Conservation (phyloP, 1,139 yeast genomes). For the Debaryomycetaceae sp. region DNA sequence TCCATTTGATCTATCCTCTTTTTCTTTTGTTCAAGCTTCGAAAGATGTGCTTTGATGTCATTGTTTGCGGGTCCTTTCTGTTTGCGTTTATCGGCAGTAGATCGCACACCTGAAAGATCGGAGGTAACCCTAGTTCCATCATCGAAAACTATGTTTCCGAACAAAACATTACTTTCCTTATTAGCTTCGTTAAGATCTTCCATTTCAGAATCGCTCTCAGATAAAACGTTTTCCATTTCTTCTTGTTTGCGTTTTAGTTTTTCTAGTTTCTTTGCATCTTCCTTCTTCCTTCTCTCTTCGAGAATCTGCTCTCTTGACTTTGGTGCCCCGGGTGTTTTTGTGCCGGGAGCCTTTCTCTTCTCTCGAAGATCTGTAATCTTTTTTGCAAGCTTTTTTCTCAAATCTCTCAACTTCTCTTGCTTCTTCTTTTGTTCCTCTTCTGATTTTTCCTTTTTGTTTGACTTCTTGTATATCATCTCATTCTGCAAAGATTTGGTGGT, state of each 20-base stretch:
- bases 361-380: slow-evolving; percentile 70
- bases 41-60: slow-evolving; percentile 81
- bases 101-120: slow-evolving; percentile 60
- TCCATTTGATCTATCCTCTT: slow-evolving; percentile 57
- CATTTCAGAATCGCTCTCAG: slow-evolving; percentile 33
- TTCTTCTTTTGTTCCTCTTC: slow-evolving; percentile 48
- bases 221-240: slow-evolving; percentile 31
- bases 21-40: slow-evolving; percentile 70
- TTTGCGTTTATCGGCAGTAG: slow-evolving; percentile 46
- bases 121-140: slow-evolving; percentile 84
- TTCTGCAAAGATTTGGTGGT: slow-evolving; percentile 8
- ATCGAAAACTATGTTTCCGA: slow-evolving; percentile 76
- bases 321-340: slow-evolving; percentile 76
- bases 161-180: slow-evolving; percentile 52
- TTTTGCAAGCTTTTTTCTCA: slow-evolving; percentile 68
- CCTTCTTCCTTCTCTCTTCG: slow-evolving; percentile 50
- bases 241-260: slow-evolving; percentile 36
- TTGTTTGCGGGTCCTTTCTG: slow-evolving; percentile 83
- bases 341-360: slow-evolving; percentile 89
- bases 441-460: slow-evolving; percentile 28
- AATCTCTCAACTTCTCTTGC: slow-evolving; percentile 56
- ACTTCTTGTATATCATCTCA: slow-evolving; percentile 16
- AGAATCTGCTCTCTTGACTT: slow-evolving; percentile 73
- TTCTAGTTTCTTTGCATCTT: slow-evolving; percentile 36
- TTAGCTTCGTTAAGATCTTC: slow-evolving; percentile 36